phyloP scores from a whole-genome alignment of 441 rosid genomes.

The Adansonia madagascariensis region DNA sequence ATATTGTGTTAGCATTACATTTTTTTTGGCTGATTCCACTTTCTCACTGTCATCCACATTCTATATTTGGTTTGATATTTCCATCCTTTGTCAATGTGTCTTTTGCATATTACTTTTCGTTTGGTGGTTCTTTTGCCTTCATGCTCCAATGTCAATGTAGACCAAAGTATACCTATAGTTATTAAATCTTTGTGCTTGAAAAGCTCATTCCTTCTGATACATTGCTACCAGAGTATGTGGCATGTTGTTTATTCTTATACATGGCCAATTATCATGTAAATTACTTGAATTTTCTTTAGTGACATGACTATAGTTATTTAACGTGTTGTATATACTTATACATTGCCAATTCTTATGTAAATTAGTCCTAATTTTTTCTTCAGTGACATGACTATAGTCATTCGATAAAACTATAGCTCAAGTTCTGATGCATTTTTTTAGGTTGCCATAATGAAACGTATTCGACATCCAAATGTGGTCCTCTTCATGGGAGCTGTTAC shows the following conservation, averaged over 20 bases:
- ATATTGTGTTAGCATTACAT: neutral
- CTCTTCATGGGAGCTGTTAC: conserved; percentile 99
- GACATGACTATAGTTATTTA: neutral
- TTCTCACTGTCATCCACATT: neutral
- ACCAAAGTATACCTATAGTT: neutral
- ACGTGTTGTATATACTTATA: neutral
- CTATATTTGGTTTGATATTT: neutral
- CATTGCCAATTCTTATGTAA: neutral
- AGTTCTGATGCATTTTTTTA: conserved; percentile 28
- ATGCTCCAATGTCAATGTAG: neutral
- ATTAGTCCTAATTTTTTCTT: neutral
- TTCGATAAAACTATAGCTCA: neutral
- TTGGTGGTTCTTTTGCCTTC: neutral
- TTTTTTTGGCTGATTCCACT: neutral
- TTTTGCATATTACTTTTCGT: neutral
- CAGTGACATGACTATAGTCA: neutral
- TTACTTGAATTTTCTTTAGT: no score
- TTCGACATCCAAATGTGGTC: conserved; percentile 95
- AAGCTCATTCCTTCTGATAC: neutral
- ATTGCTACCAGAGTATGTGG: neutral
- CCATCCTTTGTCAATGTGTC: neutral
- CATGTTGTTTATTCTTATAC: neutral
- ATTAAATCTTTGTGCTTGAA: neutral
- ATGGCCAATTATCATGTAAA: neutral
- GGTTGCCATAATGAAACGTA: conserved; percentile 97